Evolutionary conservation across 768 basidiomycete genomes (phyloP).

Genomic region (Mrakia gelida): DNA sequence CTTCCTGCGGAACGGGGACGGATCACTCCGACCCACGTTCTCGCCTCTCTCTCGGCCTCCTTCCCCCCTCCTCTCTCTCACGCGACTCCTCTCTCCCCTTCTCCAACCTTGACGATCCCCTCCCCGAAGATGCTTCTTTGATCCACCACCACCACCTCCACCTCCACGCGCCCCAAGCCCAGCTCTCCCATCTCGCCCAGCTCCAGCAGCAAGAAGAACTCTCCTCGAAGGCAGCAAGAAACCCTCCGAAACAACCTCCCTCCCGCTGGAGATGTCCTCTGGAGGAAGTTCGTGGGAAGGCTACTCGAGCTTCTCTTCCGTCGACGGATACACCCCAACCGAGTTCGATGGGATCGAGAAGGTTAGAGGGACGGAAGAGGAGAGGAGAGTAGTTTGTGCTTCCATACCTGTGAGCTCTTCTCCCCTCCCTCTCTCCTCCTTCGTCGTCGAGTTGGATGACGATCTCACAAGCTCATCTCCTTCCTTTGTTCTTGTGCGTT

Average conservation of each 20-base stretch:
- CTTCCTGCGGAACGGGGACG: too few species aligned
- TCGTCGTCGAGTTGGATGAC: background rate
- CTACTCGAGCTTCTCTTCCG: slow-evolving; percentile 1
- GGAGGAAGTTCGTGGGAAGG: background rate
- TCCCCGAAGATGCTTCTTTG: background rate
- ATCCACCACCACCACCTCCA: background rate
- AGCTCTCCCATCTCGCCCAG: background rate
- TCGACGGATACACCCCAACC: background rate
- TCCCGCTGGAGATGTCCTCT: background rate
- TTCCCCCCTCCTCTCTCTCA: background rate
- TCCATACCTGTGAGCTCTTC: background rate
- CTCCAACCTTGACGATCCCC: background rate
- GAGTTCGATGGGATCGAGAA: background rate
- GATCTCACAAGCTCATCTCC: background rate
- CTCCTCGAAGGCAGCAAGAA: background rate
- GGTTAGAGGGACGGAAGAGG: background rate
- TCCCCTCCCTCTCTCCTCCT: too few species aligned
- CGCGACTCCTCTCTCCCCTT: background rate
- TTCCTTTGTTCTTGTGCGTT: background rate
- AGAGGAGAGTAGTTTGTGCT: background rate
- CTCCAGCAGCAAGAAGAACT: background rate
- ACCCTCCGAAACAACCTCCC: background rate
- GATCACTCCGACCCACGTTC: too few species aligned
- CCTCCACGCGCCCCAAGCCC: background rate
- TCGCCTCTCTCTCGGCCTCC: too few species aligned